Evolutionary conservation across 2,329 filamentous ascomycete species (phyloP).

Genomic region (Mollisiaceae sp.): DNA sequence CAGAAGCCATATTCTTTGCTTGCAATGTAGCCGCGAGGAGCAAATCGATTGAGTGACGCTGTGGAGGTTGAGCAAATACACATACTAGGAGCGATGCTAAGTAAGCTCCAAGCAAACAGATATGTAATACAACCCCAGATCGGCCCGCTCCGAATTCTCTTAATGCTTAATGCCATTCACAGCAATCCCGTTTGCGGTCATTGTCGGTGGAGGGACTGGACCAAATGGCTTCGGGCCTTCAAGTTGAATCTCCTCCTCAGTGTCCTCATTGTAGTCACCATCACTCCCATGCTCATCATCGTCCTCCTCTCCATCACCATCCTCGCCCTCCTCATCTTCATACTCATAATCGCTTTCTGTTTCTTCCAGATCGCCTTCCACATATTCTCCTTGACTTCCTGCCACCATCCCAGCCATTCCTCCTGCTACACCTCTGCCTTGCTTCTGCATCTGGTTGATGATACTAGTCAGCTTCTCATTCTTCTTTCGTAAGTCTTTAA

Average conservation of each 20-base stretch:
- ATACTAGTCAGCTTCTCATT: constrained; percentile 92
- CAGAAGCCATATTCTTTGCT: not conserved
- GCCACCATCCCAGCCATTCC: constrained; percentile 66
- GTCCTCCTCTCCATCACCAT: constrained; percentile 62
- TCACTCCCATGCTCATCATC: constrained; percentile 47
- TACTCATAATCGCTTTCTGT: constrained; percentile 70
- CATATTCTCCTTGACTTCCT: constrained; percentile 60
- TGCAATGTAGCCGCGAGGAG: not conserved
- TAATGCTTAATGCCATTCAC: constrained; percentile 41
- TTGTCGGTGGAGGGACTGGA: constrained; percentile 41
- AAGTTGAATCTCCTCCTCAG: constrained; percentile 42
- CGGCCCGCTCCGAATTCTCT: constrained; percentile 10
- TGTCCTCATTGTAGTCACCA: constrained; percentile 53
- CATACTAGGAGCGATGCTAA: constrained; percentile 20
- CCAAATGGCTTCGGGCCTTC: constrained; percentile 41
- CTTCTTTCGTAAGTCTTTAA: constrained; percentile 77
- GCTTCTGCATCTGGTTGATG: constrained; percentile 94
- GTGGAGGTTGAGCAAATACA: constrained; percentile 21
- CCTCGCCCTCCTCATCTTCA: constrained; percentile 65
- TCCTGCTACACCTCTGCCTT: constrained; percentile 78
- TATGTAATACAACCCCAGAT: constrained; percentile 29
- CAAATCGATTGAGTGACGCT: constrained; percentile 23
- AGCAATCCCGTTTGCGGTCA: constrained; percentile 35
- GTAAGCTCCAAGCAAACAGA: constrained; percentile 17
- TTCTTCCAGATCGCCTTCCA: constrained; percentile 57